Percentiles rank a stretch among this genome's conserved stretches.
These are phyloP conservation scores for Oidiodendron maius DNA, from an alignment of 495 filamentous ascomycete genomes.

Conservation along the genomic window DNA sequence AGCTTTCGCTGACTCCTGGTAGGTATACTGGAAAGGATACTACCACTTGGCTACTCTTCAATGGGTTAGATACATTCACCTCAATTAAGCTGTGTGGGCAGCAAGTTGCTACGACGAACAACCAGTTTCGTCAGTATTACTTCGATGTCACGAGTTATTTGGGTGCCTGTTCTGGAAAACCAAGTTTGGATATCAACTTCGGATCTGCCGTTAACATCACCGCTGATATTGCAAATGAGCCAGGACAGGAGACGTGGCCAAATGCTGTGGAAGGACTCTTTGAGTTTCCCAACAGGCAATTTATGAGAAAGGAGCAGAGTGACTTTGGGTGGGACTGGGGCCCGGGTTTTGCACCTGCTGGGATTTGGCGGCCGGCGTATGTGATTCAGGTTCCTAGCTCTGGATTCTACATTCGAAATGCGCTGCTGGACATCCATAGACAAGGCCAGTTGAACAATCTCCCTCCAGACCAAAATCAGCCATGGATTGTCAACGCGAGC, in stretches of 20 bases:
- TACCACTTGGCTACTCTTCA: constrained; percentile 53
- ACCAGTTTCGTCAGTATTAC: constrained; percentile 68
- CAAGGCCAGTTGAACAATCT: constrained; percentile 38
- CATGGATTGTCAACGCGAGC: constrained; percentile 67
- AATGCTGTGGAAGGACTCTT: constrained; percentile 37
- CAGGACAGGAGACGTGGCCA: constrained; percentile 50
- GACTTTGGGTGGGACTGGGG: constrained; percentile 88
- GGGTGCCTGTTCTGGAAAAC: constrained; percentile 33
- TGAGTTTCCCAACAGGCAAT: constrained; percentile 50
- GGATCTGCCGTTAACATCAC: constrained; percentile 47
- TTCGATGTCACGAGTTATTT: constrained; percentile 56
- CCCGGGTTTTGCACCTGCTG: constrained; percentile 63
- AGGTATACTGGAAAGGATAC: constrained; percentile 14
- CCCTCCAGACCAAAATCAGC: constrained; percentile 33
- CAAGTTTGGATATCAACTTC: constrained; percentile 46
- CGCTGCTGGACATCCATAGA: constrained; percentile 42
- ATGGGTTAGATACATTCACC: constrained; percentile 67
- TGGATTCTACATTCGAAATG: constrained; percentile 49
- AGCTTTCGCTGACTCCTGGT: constrained; percentile 1
- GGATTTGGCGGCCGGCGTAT: constrained; percentile 64
- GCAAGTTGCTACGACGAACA: constrained; percentile 57
- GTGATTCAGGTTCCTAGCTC: constrained; percentile 46
- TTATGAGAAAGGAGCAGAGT: constrained; percentile 62
- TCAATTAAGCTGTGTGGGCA: constrained; percentile 55
- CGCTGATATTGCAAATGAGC: constrained; percentile 48